These are phyloP conservation scores for Cystobasidium slooffiae DNA, from an alignment of 1,284 basidiomycete species.

Conservation along the genomic window DNA sequence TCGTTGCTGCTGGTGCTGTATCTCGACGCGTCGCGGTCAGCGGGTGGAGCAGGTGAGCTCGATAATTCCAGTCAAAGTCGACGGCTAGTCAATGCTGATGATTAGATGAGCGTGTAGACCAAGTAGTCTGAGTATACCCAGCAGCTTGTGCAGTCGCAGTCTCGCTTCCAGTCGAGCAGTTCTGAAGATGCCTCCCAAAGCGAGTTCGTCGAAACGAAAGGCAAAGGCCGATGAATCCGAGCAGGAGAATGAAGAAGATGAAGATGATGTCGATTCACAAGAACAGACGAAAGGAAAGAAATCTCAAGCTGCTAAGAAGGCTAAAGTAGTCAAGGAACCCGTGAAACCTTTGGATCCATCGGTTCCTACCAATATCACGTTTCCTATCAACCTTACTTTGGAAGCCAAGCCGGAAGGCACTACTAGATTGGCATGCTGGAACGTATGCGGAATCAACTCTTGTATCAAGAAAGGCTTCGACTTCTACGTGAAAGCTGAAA, in stretches of 20 bases:
- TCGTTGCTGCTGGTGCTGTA: neutral
- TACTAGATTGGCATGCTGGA: conserved; percentile 49
- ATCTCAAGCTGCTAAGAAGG: conserved; percentile 27
- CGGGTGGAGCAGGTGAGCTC: conserved; percentile 3
- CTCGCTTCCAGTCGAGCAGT: neutral
- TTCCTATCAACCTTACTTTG: conserved; percentile 48
- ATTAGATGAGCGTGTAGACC: neutral
- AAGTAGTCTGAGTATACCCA: neutral
- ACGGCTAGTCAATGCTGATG: neutral
- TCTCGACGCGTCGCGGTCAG: conserved; percentile 9
- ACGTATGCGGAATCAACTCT: conserved; percentile 50
- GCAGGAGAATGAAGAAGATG: conserved; percentile 15
- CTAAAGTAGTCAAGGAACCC: conserved; percentile 49
- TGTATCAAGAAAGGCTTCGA: conserved; percentile 66
- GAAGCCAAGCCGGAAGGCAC: conserved; percentile 37
- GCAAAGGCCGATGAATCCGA: conserved; percentile 20
- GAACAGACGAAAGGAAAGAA: conserved; percentile 28
- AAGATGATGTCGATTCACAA: conserved; percentile 13
- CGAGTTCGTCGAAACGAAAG: conserved; percentile 26
- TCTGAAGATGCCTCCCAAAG: conserved; percentile 35
- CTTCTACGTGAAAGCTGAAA: conserved; percentile 76
- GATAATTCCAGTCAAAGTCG: neutral
- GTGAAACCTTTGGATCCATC: conserved; percentile 50
- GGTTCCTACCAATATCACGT: conserved; percentile 50
- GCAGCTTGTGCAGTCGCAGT: neutral